Evolutionary conservation across 768 basidiomycete species (phyloP).

Genomic region (Mrakia blollopis): DNA sequence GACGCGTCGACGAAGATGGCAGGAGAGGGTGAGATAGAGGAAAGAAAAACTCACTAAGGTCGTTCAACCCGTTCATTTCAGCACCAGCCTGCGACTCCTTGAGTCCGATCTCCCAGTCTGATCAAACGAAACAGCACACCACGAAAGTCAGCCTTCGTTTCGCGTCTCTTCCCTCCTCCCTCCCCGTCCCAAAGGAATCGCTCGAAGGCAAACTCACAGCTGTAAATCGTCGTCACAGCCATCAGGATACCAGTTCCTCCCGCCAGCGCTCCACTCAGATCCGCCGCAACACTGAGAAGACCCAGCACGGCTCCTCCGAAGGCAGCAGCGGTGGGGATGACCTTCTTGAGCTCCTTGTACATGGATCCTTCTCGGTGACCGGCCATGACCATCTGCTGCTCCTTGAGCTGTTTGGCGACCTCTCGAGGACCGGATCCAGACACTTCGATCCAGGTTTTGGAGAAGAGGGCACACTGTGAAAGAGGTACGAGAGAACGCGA

Average conservation of each 20-base stretch:
- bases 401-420: conserved; percentile 96
- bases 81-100: conserved; percentile 46
- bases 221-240: conserved; percentile 97
- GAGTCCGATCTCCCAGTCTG: conserved; percentile 95
- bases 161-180: background rate
- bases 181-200: background rate
- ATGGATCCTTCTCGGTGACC: conserved; percentile 93
- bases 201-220: conserved; percentile 55
- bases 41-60: conserved; percentile 28
- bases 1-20: conserved; percentile 29
- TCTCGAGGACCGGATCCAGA: conserved; percentile 93
- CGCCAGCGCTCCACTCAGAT: conserved; percentile 92
- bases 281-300: conserved; percentile 80
- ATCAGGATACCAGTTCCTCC: conserved; percentile 81
- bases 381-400: conserved; percentile 83
- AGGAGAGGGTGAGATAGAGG: conserved; percentile 30
- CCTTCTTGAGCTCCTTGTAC: conserved; percentile 98
- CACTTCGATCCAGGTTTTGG: conserved; percentile 99
- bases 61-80: conserved; percentile 33
- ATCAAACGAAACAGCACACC: conserved; percentile 19
- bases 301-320: conserved; percentile 97
- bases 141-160: background rate
- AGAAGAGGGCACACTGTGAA: conserved; percentile 76
- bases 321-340: conserved; percentile 95
- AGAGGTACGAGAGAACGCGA: background rate